Evolutionary conservation across 352 stramenopile species (phyloP).

Genomic region (Globisporangium cederbergense): DNA sequence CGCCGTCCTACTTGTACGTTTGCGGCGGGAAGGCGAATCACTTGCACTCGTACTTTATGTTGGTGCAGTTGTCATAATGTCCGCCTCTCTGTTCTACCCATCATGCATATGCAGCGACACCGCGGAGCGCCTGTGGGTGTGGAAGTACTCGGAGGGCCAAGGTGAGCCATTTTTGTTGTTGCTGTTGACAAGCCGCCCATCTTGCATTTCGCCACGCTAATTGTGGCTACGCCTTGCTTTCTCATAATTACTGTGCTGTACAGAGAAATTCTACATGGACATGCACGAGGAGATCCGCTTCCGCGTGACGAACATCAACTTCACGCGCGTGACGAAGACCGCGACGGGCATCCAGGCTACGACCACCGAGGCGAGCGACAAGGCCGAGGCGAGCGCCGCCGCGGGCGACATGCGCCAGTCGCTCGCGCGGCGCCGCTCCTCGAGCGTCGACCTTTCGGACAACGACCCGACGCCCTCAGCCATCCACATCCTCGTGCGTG

Average conservation of each 20-base stretch:
- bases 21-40: neutral
- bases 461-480: constrained; percentile 78
- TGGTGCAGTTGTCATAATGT: neutral
- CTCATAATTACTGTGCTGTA: neutral
- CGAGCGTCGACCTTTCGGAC: constrained; percentile 82
- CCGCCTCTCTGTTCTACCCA: neutral
- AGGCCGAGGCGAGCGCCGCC: constrained; percentile 29
- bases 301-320: constrained; percentile 87
- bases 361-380: constrained; percentile 79
- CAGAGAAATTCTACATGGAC: constrained; percentile 88
- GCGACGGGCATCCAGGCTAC: constrained; percentile 84
- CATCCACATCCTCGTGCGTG: constrained; percentile 76
- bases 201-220: neutral
- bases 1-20: constrained; percentile 80
- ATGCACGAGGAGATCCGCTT: constrained; percentile 86
- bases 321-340: constrained; percentile 87
- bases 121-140: constrained; percentile 77
- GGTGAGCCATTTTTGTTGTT: constrained; percentile 18
- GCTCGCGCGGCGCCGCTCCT: constrained; percentile 65
- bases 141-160: constrained; percentile 85
- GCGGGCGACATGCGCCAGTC: constrained; percentile 69
- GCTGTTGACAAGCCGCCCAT: too few species aligned
- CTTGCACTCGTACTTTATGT: too few species aligned
- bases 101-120: constrained; percentile 43
- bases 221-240: neutral